Percentiles rank a stretch among this genome's conserved stretches.
Conservation (phyloP, 1,139 yeast species). For the Kodamaea arcana region DNA sequence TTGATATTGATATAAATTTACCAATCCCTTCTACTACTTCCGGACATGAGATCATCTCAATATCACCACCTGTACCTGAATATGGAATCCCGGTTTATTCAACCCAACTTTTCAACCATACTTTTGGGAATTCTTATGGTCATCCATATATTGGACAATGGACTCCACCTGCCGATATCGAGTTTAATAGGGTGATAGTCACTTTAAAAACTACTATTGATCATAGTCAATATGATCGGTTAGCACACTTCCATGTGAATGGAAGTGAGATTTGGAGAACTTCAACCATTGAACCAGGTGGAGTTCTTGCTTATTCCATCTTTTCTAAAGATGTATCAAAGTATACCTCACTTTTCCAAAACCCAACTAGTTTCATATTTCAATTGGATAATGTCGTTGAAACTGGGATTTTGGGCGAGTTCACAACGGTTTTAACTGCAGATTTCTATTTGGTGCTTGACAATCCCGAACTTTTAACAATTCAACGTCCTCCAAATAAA, state of each 20-base stretch:
- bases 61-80: slow-evolving; percentile 25
- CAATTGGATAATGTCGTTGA: slow-evolving; percentile 67
- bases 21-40: neutral
- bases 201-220: slow-evolving; percentile 54
- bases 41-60: slow-evolving; percentile 21
- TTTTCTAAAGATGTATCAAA: slow-evolving; percentile 62
- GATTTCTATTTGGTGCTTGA: slow-evolving; percentile 41
- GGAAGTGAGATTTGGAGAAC: slow-evolving; percentile 80
- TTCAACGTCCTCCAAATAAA: slow-evolving; percentile 27
- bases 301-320: slow-evolving; percentile 34
- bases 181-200: slow-evolving; percentile 59
- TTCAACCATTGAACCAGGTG: slow-evolving; percentile 77
- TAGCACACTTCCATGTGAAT: slow-evolving; percentile 64
- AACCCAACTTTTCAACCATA: slow-evolving; percentile 35
- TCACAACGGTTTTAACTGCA: slow-evolving; percentile 50
- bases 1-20: neutral
- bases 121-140: slow-evolving; percentile 61
- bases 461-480: slow-evolving; percentile 16
- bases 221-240: slow-evolving; percentile 75
- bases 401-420: slow-evolving; percentile 55
- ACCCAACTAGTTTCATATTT: slow-evolving; percentile 28
- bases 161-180: slow-evolving; percentile 29
- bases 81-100: slow-evolving; percentile 42
- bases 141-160: slow-evolving; percentile 42
- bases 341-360: slow-evolving; percentile 49